phyloP scores from a whole-genome alignment of 306 rosid species.

The Chamaecrista fasciculata region DNA sequence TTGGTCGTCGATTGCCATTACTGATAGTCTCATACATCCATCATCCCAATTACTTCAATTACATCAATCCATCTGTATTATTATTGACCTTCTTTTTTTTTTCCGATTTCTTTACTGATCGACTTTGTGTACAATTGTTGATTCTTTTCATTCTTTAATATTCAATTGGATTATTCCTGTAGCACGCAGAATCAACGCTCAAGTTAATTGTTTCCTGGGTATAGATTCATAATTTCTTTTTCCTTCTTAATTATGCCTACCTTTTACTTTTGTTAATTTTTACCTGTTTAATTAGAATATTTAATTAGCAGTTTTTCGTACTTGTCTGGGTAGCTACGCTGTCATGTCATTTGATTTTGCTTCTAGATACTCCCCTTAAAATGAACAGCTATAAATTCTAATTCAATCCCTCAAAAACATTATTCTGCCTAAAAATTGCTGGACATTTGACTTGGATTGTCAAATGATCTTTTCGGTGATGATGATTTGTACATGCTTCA shows the following conservation, averaged over 20 bases:
- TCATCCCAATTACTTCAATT: no score
- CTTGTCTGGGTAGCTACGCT: background rate
- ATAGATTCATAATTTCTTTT: constrained; percentile 12
- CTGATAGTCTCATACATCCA: constrained; percentile 26
- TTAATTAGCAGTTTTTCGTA: background rate
- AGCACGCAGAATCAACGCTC: constrained; percentile 9
- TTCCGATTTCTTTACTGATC: background rate
- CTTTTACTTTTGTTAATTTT: background rate
- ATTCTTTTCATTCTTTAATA: constrained; percentile 45
- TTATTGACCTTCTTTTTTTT: constrained; percentile 13
- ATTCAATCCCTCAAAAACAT: background rate
- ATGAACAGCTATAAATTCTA: background rate
- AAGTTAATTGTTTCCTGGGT: constrained; percentile 28
- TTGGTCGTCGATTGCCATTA: constrained; percentile 86
- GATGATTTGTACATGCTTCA: background rate
- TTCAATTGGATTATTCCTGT: background rate
- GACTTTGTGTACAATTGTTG: constrained; percentile 35
- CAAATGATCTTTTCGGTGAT: background rate
- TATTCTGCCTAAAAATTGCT: background rate
- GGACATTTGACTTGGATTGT: background rate
- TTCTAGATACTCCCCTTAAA: background rate
- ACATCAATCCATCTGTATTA: constrained; percentile 12
- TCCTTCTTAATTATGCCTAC: background rate
- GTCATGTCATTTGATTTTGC: background rate
- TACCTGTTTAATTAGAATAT: background rate